phyloP scores from a whole-genome alignment of 345 rosid species.

The Pseudoturritis turrita region DNA sequence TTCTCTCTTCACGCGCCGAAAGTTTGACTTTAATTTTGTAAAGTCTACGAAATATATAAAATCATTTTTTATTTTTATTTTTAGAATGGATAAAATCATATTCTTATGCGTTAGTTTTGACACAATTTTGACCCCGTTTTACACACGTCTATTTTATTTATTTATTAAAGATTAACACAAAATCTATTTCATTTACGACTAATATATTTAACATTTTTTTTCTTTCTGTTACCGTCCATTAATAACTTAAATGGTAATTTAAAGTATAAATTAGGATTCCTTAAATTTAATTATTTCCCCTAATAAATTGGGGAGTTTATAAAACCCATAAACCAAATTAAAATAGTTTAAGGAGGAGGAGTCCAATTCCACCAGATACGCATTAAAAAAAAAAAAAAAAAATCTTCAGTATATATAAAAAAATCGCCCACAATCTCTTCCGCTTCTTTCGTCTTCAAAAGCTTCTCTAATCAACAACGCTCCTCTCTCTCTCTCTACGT shows the following conservation, averaged over 20 bases:
- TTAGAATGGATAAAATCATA: too few species aligned
- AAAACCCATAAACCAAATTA: constrained; percentile 1
- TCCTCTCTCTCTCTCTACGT: constrained; percentile 2
- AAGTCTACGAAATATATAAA: not conserved
- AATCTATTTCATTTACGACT: not conserved
- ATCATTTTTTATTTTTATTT: too few species aligned
- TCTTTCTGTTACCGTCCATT: not conserved
- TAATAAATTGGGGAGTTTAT: not conserved
- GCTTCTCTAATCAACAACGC: not conserved
- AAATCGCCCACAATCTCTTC: constrained; percentile 11
- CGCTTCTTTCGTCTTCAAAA: constrained; percentile 23
- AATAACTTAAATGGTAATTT: not conserved
- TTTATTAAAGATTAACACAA: too few species aligned
- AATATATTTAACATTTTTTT: not conserved
- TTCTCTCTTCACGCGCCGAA: not conserved
- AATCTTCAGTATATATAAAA: not conserved
- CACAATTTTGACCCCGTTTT: not conserved
- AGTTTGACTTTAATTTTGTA: not conserved
- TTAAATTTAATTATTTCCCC: not conserved
- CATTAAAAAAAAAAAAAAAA: not conserved
- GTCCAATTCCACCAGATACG: constrained; percentile 1
- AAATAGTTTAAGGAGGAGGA: not conserved
- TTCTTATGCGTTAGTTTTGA: not conserved
- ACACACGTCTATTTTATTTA: too few species aligned
- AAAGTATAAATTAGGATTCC: not conserved